Base-by-base conservation (phyloP, 2,329 filamentous ascomycete species). In the Venturia carpophila region DNA sequence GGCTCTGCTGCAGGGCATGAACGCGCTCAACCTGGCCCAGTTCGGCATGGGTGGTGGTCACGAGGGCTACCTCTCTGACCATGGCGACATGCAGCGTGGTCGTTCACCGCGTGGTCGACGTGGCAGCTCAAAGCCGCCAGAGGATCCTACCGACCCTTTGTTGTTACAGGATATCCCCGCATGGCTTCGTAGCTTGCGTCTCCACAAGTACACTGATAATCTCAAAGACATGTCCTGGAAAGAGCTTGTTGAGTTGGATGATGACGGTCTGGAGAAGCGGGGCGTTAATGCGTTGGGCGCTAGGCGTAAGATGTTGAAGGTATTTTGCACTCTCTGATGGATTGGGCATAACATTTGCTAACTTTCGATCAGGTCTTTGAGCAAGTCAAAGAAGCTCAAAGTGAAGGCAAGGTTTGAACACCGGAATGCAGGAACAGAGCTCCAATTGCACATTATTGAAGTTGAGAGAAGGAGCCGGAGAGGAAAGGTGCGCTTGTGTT, bases 141-240 rank as follows among this genome's bases (percentile, higher is more conserved):
- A 99, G 81, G 94, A 99, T 73, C 94, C 94, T 4, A 97, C 93
- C 24, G 94, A 99, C 76, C 89, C 90, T 19, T 87, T 83, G 52
- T 84, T 99, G 67, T 83, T 99, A 70, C 90, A 96, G 78, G 94
- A 99, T 73, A 97, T 99, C 70, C 93, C 94, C 64, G 89, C 87
- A 75, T 99, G 94, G 94, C 84, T 99, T 72, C 87, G 94, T 74
- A 97, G 92, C 75, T 83, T 97, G 74, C 87, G 94, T 67, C 82
- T 99, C 71, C 94, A 99, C 82, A 99, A 99, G 81, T 99, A 99
- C 78, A 99, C 94, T 11, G 94, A 99, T 70, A 95, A 97, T 71
- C 79, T 99, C 68, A 99, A 97, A 79, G 93, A 97, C 73, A 86
- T 97, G 82, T 92, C 94, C 72, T 99, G 94, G 94, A 90, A 88